A percentile compares a stretch with the other conserved stretches of the same genome.
phyloP scores from a whole-genome alignment of 768 basidiomycete species.

The Agaricus subrufescens region DNA sequence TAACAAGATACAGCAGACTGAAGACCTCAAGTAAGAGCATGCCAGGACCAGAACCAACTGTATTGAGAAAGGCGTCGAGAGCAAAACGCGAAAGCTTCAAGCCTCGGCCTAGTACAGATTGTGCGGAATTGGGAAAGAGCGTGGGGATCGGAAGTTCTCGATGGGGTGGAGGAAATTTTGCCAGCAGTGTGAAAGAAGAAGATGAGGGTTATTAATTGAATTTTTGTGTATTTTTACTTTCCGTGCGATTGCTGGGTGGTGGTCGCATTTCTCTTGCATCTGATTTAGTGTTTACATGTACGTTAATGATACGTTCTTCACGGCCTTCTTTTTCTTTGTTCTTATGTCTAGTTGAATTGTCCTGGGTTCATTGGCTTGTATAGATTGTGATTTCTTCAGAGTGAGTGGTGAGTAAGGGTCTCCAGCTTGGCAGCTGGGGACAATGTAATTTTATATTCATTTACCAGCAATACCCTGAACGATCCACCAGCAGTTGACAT shows the following conservation, averaged over 20 bases:
- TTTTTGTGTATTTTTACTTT: conserved; percentile 9
- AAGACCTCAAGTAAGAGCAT: conserved; percentile 16
- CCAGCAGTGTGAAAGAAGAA: conserved; percentile 36
- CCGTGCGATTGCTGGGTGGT: conserved; percentile 10
- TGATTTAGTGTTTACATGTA: conserved; percentile 7
- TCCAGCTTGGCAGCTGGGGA: too few species aligned
- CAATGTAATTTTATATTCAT: too few species aligned
- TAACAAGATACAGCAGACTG: conserved; percentile 13
- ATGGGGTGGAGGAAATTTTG: conserved; percentile 26
- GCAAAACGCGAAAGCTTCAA: conserved; percentile 77
- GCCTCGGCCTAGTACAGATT: conserved; percentile 72
- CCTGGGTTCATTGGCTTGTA: not conserved
- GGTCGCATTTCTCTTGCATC: conserved; percentile 2
- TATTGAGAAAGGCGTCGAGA: conserved; percentile 44
- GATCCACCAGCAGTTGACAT: too few species aligned
- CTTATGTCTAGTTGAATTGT: not conserved
- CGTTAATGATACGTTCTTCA: conserved; percentile 3
- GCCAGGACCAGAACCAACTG: conserved; percentile 21
- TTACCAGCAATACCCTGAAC: too few species aligned
- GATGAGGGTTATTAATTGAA: conserved; percentile 37
- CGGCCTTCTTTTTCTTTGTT: conserved; percentile 6
- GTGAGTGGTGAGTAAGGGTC: too few species aligned
- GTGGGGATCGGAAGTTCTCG: conserved; percentile 22
- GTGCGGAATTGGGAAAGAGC: conserved; percentile 22
- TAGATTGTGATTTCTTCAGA: not conserved